phyloP scores from a whole-genome alignment of 1,284 basidiomycete species.

The Malassezia sympodialis region DNA sequence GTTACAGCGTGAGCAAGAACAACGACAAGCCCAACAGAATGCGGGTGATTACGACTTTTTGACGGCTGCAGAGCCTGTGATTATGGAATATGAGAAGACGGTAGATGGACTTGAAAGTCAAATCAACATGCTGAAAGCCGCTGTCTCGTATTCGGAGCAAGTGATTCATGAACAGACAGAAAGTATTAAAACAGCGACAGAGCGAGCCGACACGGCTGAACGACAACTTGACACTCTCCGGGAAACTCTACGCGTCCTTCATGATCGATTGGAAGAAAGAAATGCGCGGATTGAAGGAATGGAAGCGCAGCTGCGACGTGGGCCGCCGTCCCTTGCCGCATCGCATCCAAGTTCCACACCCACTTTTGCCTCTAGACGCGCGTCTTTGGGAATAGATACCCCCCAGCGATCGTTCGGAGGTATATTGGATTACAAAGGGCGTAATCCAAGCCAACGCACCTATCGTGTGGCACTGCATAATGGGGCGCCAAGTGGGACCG shows the following conservation, averaged over 20 bases:
- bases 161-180: conserved; percentile 79
- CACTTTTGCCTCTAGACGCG: background rate
- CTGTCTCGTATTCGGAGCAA: conserved; percentile 77
- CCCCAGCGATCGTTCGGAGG: conserved; percentile 5
- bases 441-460: background rate
- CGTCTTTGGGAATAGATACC: background rate
- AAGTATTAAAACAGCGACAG: conserved; percentile 55
- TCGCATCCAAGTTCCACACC: background rate
- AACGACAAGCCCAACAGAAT: conserved; percentile 32
- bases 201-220: background rate
- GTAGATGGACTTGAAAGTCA: conserved; percentile 90
- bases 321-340: background rate
- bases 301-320: background rate
- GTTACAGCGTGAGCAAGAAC: conserved; percentile 50
- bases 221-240: conserved; percentile 5
- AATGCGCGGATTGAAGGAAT: background rate
- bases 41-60: conserved; percentile 66
- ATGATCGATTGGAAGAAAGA: conserved; percentile 11
- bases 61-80: conserved; percentile 91
- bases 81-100: conserved; percentile 90
- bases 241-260: conserved; percentile 7
- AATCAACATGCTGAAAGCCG: conserved; percentile 75
- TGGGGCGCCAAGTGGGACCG: background rate
- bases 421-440: conserved; percentile 8
- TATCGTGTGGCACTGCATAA: background rate